A percentile compares a stretch with the other conserved stretches of the same genome.
These are phyloP conservation scores for Meyerozyma sp. DNA, from an alignment of 1,139 yeast species.

Conservation along the genomic window DNA sequence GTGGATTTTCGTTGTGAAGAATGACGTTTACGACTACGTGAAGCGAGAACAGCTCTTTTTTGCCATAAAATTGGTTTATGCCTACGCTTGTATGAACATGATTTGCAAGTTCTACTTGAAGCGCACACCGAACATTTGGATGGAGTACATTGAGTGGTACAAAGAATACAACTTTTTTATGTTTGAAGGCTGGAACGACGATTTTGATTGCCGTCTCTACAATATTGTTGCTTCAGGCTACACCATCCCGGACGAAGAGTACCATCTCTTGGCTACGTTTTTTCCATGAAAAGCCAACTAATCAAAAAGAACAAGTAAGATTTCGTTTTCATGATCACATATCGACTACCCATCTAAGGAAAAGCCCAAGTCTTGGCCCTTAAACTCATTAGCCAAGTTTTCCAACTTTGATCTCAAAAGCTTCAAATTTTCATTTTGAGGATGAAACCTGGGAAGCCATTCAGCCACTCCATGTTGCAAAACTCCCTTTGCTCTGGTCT, in stretches of 20 bases:
- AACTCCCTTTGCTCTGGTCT: constrained; percentile 44
- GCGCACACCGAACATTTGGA: constrained; percentile 6
- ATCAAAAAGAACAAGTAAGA: too few species aligned
- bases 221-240: not conserved
- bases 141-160: constrained; percentile 8
- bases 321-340: too few species aligned
- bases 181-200: constrained; percentile 8
- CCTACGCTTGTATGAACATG: constrained; percentile 7
- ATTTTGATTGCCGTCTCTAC: not conserved
- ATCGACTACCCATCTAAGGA: constrained; percentile 45
- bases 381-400: constrained; percentile 32
- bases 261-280: not conserved
- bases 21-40: constrained; percentile 13
- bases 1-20: constrained; percentile 20
- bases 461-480: constrained; percentile 52
- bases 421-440: constrained; percentile 30
- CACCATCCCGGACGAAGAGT: not conserved
- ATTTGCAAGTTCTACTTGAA: constrained; percentile 5
- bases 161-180: constrained; percentile 3
- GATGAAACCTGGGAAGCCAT: constrained; percentile 42
- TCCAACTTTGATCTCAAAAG: constrained; percentile 32
- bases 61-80: constrained; percentile 15
- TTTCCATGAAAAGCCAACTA: not conserved
- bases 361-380: constrained; percentile 37
- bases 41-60: constrained; percentile 16